Evolutionary conservation across 345 rosid species (phyloP).

Genomic region (Acer saccharum): DNA sequence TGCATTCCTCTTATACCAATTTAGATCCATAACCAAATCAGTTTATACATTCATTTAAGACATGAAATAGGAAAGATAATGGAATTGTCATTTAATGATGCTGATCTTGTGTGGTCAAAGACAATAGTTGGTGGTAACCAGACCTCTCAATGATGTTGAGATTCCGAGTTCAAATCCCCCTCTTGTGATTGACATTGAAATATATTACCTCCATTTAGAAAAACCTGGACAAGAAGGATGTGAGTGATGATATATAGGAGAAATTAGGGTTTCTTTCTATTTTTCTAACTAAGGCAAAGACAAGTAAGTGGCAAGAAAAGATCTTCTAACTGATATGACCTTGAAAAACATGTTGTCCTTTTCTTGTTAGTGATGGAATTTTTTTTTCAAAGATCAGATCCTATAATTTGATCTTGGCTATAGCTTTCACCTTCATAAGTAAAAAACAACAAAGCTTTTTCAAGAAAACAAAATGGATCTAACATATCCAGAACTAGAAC

Average conservation of each 20-base stretch:
- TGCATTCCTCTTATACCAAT: not conserved
- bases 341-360: constrained; percentile 20
- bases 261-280: constrained; percentile 26
- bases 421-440: constrained; percentile 11
- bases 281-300: constrained; percentile 14
- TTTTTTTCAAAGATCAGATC: constrained; percentile 15
- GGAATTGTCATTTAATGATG: constrained; percentile 22
- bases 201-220: not conserved
- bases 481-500: not conserved
- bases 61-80: constrained; percentile 6
- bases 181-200: not conserved
- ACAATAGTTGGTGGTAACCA: too few species aligned
- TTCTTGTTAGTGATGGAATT: constrained; percentile 31
- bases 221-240: not conserved
- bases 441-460: constrained; percentile 16
- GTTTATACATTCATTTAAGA: not conserved
- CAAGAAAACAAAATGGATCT: constrained; percentile 15
- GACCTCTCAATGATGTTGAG: too few species aligned
- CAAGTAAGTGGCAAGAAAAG: constrained; percentile 20
- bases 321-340: constrained; percentile 8
- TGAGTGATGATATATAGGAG: not conserved
- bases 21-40: constrained; percentile 5
- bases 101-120: constrained; percentile 9
- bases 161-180: too few species aligned
- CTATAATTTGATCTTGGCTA: not conserved